Evolutionary conservation across 1,139 yeast genomes (phyloP), one percentile per base, ranked within the genome.

Genomic region (Candida mesenterica): DNA sequence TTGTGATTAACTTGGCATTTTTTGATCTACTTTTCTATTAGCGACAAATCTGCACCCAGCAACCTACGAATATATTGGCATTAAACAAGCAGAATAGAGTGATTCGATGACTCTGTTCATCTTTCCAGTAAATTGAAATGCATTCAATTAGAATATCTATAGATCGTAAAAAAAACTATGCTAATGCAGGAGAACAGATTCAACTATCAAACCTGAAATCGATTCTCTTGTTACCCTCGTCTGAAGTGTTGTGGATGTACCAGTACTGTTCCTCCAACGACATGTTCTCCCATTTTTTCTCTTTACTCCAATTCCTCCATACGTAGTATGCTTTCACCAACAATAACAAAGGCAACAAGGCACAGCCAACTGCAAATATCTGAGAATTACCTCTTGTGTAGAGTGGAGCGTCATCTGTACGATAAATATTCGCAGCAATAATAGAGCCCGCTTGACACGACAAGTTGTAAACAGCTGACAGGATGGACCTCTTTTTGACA

Each of bases 391-490:
- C 89, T 18, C 73, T 57, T 32, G 64, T 65, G 51, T 81, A 82
- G 18, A 61, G 49, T 1, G 89, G 89, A 19, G 67, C 68, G 50
- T 82, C 89, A 33, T 68, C 71, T 1, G 56, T 52, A 37, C 79
- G 64, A 53, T 81, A 82, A 16, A 80, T 66, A 45, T 79, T 75
- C n/a, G 75, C 61, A 2, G 73, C 61, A 7, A 72, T 61, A 36
- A 81, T 73, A 30, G 62, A 55, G 2, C 81, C 81, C 1, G 74
- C 54, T 53, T 82, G 88, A 1, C 75, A 79, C 45, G 66, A 66
- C 62, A 81, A 79, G 49, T 81, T 82, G 53, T 78, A 79, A 24
- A 80, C 41, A 0, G 89, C 80, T 3, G 83, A 72, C 16, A 79
- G 67, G 8, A 81, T 72, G 0, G 87, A 73, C 46, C 89, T 63